Conservation (phyloP, 139 green algal species). For the Picochlorum sp. region DNA sequence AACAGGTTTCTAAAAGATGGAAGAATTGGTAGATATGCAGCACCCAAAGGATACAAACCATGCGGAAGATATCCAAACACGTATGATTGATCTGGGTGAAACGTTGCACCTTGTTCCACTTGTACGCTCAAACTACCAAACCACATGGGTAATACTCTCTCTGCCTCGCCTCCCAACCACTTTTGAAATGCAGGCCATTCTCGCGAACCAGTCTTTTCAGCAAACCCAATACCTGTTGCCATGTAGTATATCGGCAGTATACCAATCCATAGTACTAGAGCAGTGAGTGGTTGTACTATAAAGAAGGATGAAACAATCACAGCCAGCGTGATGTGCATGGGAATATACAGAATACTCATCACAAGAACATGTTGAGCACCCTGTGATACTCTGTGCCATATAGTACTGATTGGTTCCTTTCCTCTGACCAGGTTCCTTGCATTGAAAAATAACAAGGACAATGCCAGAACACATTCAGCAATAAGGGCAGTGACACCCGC, state of each 20-base stretch:
- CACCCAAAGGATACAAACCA: constrained; percentile 69
- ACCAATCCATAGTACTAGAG: constrained; percentile 31
- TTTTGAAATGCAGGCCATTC: constrained; percentile 48
- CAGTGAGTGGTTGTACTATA: constrained; percentile 23
- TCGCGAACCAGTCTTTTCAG: constrained; percentile 61
- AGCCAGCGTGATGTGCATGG: background rate
- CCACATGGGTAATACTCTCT: constrained; percentile 46
- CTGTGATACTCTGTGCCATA: constrained; percentile 1
- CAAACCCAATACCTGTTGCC: constrained; percentile 36
- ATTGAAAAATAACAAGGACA: constrained; percentile 8
- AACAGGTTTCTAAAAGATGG: constrained; percentile 9
- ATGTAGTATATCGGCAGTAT: constrained; percentile 55
- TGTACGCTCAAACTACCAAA: constrained; percentile 53
- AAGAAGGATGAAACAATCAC: constrained; percentile 24
- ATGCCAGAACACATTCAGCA: constrained; percentile 6
- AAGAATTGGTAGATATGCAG: constrained; percentile 55
- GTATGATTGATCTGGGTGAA: constrained; percentile 32
- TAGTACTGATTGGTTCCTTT: background rate
- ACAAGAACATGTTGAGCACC: background rate
- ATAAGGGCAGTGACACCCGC: constrained; percentile 24
- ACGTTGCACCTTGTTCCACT: constrained; percentile 3
- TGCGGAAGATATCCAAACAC: constrained; percentile 76
- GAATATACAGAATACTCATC: constrained; percentile 8
- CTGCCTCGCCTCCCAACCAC: constrained; percentile 51
- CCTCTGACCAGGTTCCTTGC: background rate